Base-by-base conservation (phyloP, 2,329 filamentous ascomycete genomes). In the Xylariaceae sp. region DNA sequence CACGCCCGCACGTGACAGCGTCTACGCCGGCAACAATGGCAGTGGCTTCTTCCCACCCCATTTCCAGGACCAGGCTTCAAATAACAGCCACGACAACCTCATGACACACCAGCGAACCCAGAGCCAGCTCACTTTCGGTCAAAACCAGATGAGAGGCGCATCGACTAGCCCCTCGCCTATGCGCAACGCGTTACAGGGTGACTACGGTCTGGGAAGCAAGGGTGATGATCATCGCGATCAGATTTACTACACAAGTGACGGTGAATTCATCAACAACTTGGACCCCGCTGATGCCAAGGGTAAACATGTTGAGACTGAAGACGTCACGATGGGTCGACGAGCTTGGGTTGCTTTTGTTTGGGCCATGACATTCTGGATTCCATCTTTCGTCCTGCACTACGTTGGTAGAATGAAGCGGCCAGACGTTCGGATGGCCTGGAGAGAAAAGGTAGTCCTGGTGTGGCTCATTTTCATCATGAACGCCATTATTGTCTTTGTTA, bases 341-440 rank as follows among this genome's bases (percentile, higher is more conserved):
- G 70, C 85, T 1, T 99, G 94, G 94, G 86, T 96, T 23, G 82
- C 75, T 1, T 74, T 94, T 47, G 90, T 94, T 2, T 97, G 92
- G 92, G 82, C 84, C 0, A 66, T 95, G 53, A 99, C 94, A 0
- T 97, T 91, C 72, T 97, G 90, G 89, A 94, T 97, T 66, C 94
- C 94, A 0, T 97, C 93, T 0, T 89, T 90, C 52, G 66, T 89
- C 1, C 84, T 99, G 13, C 83, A 83, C n/a, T 88, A 81, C 61
- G 70, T 97, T 59, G 94, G 94, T 37, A 89, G 93, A 18, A 99
- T 99, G 94, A 95, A 96, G 76, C 87, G 94, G 57, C 94, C 92
- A 1, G 94, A 99, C 75, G 91, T 99, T 7, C 89, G 94, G 30
- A 89, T 97, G 85, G 94, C 94, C 0, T 99, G 94, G 94, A 85